A percentile compares a stretch with the other conserved stretches of the same genome.
These are phyloP conservation scores for Rhodofomes roseus DNA, from an alignment of 1,284 basidiomycete genomes.

Conservation along the genomic window DNA sequence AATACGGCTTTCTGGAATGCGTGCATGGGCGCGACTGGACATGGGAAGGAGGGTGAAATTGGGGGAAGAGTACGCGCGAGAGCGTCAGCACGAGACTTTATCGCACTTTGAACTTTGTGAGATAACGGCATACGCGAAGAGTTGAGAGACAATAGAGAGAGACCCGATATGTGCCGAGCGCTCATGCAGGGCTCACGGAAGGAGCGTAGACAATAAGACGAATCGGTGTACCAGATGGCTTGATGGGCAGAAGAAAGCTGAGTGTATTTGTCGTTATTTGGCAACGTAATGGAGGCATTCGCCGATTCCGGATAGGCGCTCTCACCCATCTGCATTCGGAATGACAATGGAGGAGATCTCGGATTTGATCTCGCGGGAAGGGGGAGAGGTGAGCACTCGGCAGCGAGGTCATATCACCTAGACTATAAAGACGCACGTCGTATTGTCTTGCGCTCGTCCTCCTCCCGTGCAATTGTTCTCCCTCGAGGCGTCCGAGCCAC, in stretches of 20 bases:
- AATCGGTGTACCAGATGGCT: constrained; percentile 24
- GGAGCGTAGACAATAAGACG: constrained; percentile 41
- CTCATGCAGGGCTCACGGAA: constrained; percentile 26
- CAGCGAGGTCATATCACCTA: constrained; percentile 35
- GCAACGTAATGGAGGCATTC: constrained; percentile 35
- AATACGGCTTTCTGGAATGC: constrained; percentile 9
- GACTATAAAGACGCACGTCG: constrained; percentile 57
- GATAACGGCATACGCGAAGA: constrained; percentile 30
- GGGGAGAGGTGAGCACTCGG: constrained; percentile 36
- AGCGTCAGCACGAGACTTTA: constrained; percentile 30
- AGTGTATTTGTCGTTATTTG: constrained; percentile 35
- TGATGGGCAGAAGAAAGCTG: constrained; percentile 18
- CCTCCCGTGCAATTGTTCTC: constrained; percentile 61
- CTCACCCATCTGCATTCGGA: constrained; percentile 32
- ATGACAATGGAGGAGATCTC: constrained; percentile 38
- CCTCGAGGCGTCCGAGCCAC: constrained; percentile 33
- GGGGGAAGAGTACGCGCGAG: constrained; percentile 16
- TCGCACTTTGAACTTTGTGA: constrained; percentile 17
- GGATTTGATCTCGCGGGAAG: constrained; percentile 35
- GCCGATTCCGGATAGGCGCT: constrained; percentile 35
- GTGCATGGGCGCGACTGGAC: constrained; percentile 25
- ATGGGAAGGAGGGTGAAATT: constrained; percentile 9
- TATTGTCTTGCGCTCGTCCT: constrained; percentile 62
- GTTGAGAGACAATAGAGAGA: constrained; percentile 27
- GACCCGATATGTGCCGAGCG: constrained; percentile 31